A percentile compares a stretch with the other conserved stretches of the same genome.
Conservation (phyloP, 148 eudicot species). For the Drosera capensis region DNA sequence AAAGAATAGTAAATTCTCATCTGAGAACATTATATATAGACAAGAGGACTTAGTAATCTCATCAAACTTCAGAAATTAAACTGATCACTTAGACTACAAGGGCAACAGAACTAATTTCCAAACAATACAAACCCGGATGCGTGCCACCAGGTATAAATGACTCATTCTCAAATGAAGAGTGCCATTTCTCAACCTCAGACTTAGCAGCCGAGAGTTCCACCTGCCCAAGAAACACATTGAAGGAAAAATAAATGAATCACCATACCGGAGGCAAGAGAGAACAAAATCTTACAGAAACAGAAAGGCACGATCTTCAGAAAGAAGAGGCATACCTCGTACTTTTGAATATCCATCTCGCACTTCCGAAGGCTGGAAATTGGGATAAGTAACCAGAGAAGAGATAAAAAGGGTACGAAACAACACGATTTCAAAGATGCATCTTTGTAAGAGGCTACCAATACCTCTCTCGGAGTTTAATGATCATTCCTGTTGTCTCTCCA, state of each 20-base stretch:
- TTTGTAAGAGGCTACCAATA: constrained; percentile 10
- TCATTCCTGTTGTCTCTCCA: constrained; percentile 96
- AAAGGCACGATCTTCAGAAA: background rate
- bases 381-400: constrained; percentile 3
- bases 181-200: constrained; percentile 86
- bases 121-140: constrained; percentile 43
- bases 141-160: constrained; percentile 57
- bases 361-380: constrained; percentile 55
- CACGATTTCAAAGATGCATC: background rate
- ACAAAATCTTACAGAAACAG: background rate
- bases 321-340: constrained; percentile 50
- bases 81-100: background rate
- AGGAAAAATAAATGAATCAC: constrained; percentile 4
- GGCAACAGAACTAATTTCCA: no score
- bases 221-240: constrained; percentile 29
- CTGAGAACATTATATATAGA: background rate
- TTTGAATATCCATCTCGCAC: constrained; percentile 67
- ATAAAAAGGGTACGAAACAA: background rate
- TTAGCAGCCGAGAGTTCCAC: constrained; percentile 70
- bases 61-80: background rate
- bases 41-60: background rate
- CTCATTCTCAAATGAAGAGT: constrained; percentile 70
- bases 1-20: background rate
- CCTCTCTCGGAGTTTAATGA: constrained; percentile 94
- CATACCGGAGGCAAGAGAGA: background rate